Percentiles rank a stretch among this genome's conserved stretches.
Evolutionary conservation across 768 basidiomycete species (phyloP).

Genomic region (Dacryopinax primogenitus): DNA sequence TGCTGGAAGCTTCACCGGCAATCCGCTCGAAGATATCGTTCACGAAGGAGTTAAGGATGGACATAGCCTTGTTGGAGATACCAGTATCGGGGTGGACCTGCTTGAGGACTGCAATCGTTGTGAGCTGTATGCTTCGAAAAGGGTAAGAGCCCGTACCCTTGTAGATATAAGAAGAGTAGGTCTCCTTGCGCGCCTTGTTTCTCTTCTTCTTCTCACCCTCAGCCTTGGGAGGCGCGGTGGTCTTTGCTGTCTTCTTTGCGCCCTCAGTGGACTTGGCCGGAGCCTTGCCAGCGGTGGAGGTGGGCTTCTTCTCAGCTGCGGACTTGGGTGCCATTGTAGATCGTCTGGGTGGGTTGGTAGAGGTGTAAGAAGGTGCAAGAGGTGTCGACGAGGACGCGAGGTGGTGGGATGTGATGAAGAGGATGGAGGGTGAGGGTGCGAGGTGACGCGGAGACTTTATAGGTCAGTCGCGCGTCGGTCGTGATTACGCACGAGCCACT

Average conservation of each 20-base stretch:
- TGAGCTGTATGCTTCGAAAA: background rate
- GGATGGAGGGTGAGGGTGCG: too few species aligned
- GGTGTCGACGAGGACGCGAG: background rate
- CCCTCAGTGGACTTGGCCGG: constrained; percentile 42
- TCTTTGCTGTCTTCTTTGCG: constrained; percentile 29
- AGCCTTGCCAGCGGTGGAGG: constrained; percentile 41
- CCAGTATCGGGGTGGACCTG: constrained; percentile 97
- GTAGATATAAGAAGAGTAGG: constrained; percentile 90
- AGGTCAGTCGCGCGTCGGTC: constrained; percentile 6
- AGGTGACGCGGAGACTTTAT: constrained; percentile 8
- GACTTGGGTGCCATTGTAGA: constrained; percentile 28
- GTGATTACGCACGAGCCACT: constrained; percentile 8
- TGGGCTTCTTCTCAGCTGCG: constrained; percentile 46
- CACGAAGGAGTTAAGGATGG: constrained; percentile 83
- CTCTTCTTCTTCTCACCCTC: constrained; percentile 69
- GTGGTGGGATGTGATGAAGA: background rate
- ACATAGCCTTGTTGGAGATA: constrained; percentile 96
- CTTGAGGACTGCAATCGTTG: constrained; percentile 54
- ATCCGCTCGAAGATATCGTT: constrained; percentile 92
- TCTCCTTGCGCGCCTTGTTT: constrained; percentile 80
- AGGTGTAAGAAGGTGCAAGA: background rate
- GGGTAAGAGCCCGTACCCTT: constrained; percentile 45
- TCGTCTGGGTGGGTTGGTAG: background rate
- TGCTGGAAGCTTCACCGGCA: constrained; percentile 78
- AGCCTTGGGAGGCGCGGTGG: constrained; percentile 40